These are phyloP conservation scores for Choanephora cucurbitarum DNA, from an alignment of 371 early-diverging fungal genomes.

Conservation along the genomic window DNA sequence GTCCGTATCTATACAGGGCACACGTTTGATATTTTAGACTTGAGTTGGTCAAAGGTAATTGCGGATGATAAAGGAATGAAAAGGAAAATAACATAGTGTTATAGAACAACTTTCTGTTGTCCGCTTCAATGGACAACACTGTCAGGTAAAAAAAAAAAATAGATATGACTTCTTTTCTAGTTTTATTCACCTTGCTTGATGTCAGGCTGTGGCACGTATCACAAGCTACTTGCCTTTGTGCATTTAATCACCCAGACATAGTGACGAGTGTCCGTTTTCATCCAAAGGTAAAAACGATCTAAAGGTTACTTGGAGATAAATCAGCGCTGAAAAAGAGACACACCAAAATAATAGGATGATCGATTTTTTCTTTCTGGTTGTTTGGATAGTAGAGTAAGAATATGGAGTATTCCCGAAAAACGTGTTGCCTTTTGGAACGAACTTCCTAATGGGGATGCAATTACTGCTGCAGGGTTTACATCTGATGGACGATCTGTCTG, in stretches of 20 bases:
- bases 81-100: background rate
- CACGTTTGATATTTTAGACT: conserved; percentile 68
- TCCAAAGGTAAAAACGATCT: conserved; percentile 63
- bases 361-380: conserved; percentile 80
- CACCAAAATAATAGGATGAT: conserved; percentile 57
- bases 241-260: conserved; percentile 75
- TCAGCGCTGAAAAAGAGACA: no score
- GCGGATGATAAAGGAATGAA: no score
- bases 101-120: conserved; percentile 75
- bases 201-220: conserved; percentile 81
- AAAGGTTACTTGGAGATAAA: no score
- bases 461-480: conserved; percentile 82
- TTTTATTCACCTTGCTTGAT: background rate
- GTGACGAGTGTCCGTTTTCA: conserved; percentile 84
- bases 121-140: conserved; percentile 84
- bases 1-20: conserved; percentile 73
- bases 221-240: conserved; percentile 71
- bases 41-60: conserved; percentile 82
- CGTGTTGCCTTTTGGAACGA: conserved; percentile 77
- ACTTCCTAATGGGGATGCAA: conserved; percentile 59
- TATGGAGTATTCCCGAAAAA: conserved; percentile 86
- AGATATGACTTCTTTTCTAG: no score
- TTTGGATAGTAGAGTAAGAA: conserved; percentile 75
- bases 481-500: conserved; percentile 68
- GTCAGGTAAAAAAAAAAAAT: conserved; percentile 70